phyloP scores from a whole-genome alignment of 129 eudicot species.

The Rutidosis leptorrhynchoides region DNA sequence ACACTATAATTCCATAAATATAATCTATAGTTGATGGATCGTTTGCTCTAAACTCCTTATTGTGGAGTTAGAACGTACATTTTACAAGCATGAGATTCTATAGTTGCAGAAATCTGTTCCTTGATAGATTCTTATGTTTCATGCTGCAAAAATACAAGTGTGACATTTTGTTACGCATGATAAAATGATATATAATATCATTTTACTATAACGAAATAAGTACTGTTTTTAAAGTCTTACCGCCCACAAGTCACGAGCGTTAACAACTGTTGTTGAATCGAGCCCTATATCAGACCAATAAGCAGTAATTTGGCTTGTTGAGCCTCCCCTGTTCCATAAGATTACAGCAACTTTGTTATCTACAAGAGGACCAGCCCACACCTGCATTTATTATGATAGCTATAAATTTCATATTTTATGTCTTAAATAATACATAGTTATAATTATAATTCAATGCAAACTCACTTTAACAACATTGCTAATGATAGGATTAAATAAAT shows the following conservation, averaged over 20 bases:
- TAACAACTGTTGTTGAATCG: slow-evolving; percentile 39
- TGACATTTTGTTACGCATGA: slow-evolving; percentile 9
- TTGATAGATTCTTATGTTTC: slow-evolving; percentile 33
- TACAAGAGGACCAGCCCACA: slow-evolving; percentile 81
- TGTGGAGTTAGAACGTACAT: slow-evolving; percentile 70
- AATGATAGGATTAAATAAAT: neutral
- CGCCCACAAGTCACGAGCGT: slow-evolving; percentile 77
- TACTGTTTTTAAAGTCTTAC: slow-evolving; percentile 35
- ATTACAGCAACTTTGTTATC: slow-evolving; percentile 47
- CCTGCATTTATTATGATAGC: slow-evolving; percentile 39
- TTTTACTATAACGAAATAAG: neutral
- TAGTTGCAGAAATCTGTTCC: slow-evolving; percentile 48
- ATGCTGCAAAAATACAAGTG: slow-evolving; percentile 40
- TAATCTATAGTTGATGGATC: neutral
- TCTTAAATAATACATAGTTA: neutral
- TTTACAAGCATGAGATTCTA: slow-evolving; percentile 54
- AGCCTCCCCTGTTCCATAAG: slow-evolving; percentile 78
- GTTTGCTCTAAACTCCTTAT: slow-evolving; percentile 18
- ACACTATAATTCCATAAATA: neutral
- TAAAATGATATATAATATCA: neutral
- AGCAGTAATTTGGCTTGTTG: slow-evolving; percentile 56
- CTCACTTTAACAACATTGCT: neutral
- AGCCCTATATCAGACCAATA: slow-evolving; percentile 79
- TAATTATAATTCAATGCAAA: neutral
- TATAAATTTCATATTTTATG: neutral